Evolutionary conservation across 1,139 yeast species (phyloP).

Genomic region (Yamadazyma membranifaciens): DNA sequence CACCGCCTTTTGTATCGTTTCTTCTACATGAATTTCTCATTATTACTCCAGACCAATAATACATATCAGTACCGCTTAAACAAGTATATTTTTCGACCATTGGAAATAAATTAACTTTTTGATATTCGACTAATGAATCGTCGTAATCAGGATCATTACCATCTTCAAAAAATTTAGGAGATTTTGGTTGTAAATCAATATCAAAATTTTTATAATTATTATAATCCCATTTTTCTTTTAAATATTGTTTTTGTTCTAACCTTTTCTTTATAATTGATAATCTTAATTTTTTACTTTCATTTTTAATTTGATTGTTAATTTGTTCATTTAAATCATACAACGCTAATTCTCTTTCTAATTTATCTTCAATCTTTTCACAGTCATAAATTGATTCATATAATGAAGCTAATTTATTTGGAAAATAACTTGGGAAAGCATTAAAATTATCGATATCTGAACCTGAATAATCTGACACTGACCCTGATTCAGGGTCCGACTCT

Average conservation of each 20-base stretch:
- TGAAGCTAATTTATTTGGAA: slow-evolving; percentile 18
- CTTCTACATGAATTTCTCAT: slow-evolving; percentile 94
- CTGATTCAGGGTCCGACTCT: slow-evolving; percentile 18
- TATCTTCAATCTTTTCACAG: slow-evolving; percentile 35
- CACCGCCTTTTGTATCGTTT: slow-evolving; percentile 83
- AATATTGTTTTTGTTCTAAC: slow-evolving; percentile 29
- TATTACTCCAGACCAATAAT: slow-evolving; percentile 96
- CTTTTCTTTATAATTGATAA: slow-evolving; percentile 33
- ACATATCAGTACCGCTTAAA: slow-evolving; percentile 69
- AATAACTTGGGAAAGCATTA: slow-evolving; percentile 13
- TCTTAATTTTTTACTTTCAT: slow-evolving; percentile 34
- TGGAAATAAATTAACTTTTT: slow-evolving; percentile 74
- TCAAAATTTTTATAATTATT: slow-evolving; percentile 57
- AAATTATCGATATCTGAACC: slow-evolving; percentile 20
- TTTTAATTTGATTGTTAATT: slow-evolving; percentile 31
- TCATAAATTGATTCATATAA: slow-evolving; percentile 35
- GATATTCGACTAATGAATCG: slow-evolving; percentile 49
- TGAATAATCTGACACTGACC: slow-evolving; percentile 17
- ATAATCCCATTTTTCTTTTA: slow-evolving; percentile 47
- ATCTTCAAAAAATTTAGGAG: background rate
- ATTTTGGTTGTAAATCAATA: slow-evolving; percentile 37
- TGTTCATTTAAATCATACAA: slow-evolving; percentile 33
- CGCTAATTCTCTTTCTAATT: slow-evolving; percentile 44
- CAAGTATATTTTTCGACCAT: slow-evolving; percentile 89
- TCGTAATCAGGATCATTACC: slow-evolving; percentile 41